phyloP scores from a whole-genome alignment of 306 rosid species.

The Oemleria cerasiformis region DNA sequence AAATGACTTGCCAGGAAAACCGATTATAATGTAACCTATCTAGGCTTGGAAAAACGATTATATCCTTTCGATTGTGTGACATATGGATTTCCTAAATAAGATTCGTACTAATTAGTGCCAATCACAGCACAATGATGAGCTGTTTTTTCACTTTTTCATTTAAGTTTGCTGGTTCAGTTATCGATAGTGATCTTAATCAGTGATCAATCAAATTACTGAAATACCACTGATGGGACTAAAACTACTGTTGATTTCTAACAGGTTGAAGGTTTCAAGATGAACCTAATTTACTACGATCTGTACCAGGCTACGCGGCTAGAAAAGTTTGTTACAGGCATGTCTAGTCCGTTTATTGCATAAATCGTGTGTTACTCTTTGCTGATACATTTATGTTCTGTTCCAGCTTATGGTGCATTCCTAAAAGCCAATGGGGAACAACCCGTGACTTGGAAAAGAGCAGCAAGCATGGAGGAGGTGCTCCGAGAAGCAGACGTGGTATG shows the following conservation, averaged over 20 bases:
- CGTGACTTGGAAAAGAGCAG: conserved; percentile 93
- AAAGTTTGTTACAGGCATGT: conserved; percentile 93
- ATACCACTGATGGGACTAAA: not conserved
- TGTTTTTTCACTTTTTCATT: no score
- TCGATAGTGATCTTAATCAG: not conserved
- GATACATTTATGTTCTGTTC: conserved; percentile 28
- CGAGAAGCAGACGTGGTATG: conserved; percentile 88
- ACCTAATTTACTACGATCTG: conserved; percentile 89
- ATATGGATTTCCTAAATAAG: not conserved
- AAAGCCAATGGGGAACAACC: conserved; percentile 86
- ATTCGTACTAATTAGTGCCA: not conserved
- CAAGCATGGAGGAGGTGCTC: conserved; percentile 93
- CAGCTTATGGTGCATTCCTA: conserved; percentile 84
- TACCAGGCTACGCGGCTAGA: conserved; percentile 92
- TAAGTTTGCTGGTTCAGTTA: not conserved
- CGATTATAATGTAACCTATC: not conserved
- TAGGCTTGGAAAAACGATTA: not conserved
- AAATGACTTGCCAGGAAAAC: not conserved
- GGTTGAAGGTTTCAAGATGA: conserved; percentile 99
- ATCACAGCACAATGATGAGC: not conserved
- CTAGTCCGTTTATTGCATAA: conserved; percentile 12
- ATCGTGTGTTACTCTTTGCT: conserved; percentile 10
- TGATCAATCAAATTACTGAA: not conserved
- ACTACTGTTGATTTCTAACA: conserved; percentile 28
- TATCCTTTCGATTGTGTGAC: not conserved